Evolutionary conservation across 2,329 filamentous ascomycete genomes (phyloP).

Genomic region (Colletotrichum lupini): DNA sequence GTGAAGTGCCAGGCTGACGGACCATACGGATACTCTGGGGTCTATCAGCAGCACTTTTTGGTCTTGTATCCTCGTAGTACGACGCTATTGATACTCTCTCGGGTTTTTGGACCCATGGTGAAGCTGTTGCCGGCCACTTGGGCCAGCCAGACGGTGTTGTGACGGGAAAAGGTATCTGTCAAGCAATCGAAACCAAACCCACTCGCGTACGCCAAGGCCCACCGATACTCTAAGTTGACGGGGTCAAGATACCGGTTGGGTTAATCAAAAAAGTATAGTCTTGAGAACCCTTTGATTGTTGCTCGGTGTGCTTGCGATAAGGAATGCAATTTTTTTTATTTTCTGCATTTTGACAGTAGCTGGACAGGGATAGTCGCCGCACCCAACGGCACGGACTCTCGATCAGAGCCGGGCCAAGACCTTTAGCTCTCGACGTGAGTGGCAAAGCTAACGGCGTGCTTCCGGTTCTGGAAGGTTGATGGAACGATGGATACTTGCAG

Average conservation of each 20-base stretch:
- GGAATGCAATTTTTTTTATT: not conserved
- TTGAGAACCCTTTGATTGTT: not conserved
- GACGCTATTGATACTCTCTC: not conserved
- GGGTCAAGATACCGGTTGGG: not conserved
- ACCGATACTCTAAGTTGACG: not conserved
- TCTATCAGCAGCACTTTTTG: not conserved
- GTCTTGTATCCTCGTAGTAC: not conserved
- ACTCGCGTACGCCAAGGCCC: not conserved
- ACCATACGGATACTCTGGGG: not conserved
- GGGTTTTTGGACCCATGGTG: not conserved
- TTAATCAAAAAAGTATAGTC: not conserved
- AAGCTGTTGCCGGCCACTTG: not conserved
- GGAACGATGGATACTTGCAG: slow-evolving; percentile 34
- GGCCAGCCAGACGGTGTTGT: not conserved
- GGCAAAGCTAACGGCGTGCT: slow-evolving; percentile 38
- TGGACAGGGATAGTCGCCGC: slow-evolving; percentile 16
- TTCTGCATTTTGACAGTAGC: slow-evolving; percentile 8
- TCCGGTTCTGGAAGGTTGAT: slow-evolving; percentile 43
- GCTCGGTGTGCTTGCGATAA: slow-evolving; percentile 21
- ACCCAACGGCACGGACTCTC: slow-evolving; percentile 17
- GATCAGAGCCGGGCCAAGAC: slow-evolving; percentile 24
- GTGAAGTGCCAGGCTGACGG: not conserved
- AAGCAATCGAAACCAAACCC: not conserved
- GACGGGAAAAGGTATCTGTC: not conserved
- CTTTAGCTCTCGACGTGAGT: slow-evolving; percentile 23